These are phyloP conservation scores for Falciphora oryzae DNA, from an alignment of 2,329 filamentous ascomycete species.

Conservation along the genomic window DNA sequence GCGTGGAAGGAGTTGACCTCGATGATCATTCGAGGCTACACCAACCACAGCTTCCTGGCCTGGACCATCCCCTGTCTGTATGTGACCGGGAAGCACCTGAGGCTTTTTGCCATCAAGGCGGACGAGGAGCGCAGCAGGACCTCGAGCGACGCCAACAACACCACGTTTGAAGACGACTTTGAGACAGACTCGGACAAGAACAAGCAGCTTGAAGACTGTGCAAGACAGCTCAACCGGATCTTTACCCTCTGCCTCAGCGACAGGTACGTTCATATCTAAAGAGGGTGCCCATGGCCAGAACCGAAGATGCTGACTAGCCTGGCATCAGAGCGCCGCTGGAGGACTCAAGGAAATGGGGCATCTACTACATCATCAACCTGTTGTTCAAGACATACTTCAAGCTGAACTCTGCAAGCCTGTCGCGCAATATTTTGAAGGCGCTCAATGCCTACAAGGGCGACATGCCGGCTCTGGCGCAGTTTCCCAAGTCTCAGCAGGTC, in stretches of 20 bases:
- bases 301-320: neutral
- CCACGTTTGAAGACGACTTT: conserved; percentile 71
- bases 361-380: conserved; percentile 91
- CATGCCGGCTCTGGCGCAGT: conserved; percentile 71
- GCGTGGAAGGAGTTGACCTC: conserved; percentile 82
- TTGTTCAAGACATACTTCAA: conserved; percentile 99
- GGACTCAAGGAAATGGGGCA: conserved; percentile 94
- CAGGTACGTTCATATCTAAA: conserved; percentile 50
- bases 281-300: neutral
- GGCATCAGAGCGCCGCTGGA: conserved; percentile 44
- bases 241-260: conserved; percentile 89
- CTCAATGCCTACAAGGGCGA: conserved; percentile 72
- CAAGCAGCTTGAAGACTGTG: conserved; percentile 84
- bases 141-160: conserved; percentile 31
- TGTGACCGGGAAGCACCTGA: conserved; percentile 76
- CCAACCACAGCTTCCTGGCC: conserved; percentile 66
- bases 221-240: conserved; percentile 83
- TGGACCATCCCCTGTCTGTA: conserved; percentile 95
- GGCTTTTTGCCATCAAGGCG: conserved; percentile 84
- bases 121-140: conserved; percentile 59
- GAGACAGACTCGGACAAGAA: conserved; percentile 71
- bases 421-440: conserved; percentile 82
- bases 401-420: conserved; percentile 82
- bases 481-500: conserved; percentile 85
- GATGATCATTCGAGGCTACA: conserved; percentile 74